Conservation (phyloP, 2,329 filamentous ascomycete species). For the Lasiodiplodia hormozganensis region DNA sequence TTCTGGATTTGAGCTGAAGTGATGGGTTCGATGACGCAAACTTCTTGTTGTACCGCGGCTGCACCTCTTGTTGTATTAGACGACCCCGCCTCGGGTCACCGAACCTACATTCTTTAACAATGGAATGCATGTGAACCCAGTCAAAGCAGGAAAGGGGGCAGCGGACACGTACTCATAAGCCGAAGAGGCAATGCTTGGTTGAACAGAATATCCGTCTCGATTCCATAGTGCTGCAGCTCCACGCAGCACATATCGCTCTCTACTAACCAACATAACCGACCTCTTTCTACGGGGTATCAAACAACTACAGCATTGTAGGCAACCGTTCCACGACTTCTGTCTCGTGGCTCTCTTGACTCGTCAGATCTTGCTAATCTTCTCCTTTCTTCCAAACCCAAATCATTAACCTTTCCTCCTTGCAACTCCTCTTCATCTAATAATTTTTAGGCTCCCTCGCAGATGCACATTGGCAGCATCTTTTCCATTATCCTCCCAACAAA, state of each 20-base stretch:
- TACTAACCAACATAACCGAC: conserved; percentile 5
- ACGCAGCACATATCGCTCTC: neutral
- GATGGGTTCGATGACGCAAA: neutral
- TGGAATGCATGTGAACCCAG: too few species aligned
- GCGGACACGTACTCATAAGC: neutral
- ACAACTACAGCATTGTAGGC: conserved; percentile 6
- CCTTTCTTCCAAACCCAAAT: neutral
- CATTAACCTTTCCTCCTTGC: neutral
- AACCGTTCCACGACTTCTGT: neutral
- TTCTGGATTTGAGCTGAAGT: conserved; percentile 32
- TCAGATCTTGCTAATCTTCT: neutral
- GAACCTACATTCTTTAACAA: too few species aligned
- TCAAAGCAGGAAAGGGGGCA: too few species aligned
- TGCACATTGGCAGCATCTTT: neutral
- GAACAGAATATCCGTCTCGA: neutral
- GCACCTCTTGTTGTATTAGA: too few species aligned
- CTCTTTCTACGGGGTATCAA: conserved; percentile 22
- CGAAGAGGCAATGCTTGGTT: neutral
- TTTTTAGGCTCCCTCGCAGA: neutral
- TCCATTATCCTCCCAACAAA: neutral
- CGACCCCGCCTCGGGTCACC: too few species aligned
- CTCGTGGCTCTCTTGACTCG: neutral
- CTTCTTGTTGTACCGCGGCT: too few species aligned
- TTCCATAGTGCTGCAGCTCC: neutral
- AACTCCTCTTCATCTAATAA: neutral